phyloP scores from a whole-genome alignment of 2,329 filamentous ascomycete genomes.

The Aspergillus fumigatiaffinis region DNA sequence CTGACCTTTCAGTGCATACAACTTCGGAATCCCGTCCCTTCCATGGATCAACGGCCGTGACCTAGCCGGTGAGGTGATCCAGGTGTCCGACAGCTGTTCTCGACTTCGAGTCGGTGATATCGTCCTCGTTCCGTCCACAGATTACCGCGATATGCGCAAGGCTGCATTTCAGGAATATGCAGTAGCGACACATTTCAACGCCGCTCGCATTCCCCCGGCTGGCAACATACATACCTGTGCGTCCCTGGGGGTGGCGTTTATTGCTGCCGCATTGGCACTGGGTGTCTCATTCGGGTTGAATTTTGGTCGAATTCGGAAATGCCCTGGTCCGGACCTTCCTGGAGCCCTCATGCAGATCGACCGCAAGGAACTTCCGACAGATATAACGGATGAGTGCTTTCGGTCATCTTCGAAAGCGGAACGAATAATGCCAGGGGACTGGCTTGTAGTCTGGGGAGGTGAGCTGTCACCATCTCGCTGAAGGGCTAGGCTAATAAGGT shows the following conservation, averaged over 20 bases:
- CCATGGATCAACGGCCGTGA: constrained; percentile 69
- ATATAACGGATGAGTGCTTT: constrained; percentile 63
- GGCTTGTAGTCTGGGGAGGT: constrained; percentile 72
- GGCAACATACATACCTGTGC: constrained; percentile 55
- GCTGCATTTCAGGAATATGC: constrained; percentile 69
- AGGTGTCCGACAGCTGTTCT: constrained; percentile 38
- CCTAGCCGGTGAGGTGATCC: constrained; percentile 61
- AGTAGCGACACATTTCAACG: constrained; percentile 62
- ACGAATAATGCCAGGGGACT: constrained; percentile 59
- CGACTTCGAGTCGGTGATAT: constrained; percentile 56
- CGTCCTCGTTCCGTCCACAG: constrained; percentile 64
- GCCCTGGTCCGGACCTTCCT: constrained; percentile 57
- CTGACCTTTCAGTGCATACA: constrained; percentile 54
- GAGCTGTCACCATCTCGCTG: constrained; percentile 13
- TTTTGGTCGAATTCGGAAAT: constrained; percentile 45
- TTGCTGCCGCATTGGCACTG: constrained; percentile 63
- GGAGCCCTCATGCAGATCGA: constrained; percentile 48
- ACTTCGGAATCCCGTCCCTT: constrained; percentile 64
- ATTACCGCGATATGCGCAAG: constrained; percentile 69
- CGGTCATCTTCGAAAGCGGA: constrained; percentile 50
- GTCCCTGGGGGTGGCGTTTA: constrained; percentile 66
- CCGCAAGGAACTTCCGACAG: constrained; percentile 50
- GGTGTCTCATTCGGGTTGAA: constrained; percentile 68
- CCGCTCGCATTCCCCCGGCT: constrained; percentile 56
- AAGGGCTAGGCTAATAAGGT: constrained; percentile 6